phyloP scores from a whole-genome alignment of 2,329 filamentous ascomycete species.

The Alternaria viburni region DNA sequence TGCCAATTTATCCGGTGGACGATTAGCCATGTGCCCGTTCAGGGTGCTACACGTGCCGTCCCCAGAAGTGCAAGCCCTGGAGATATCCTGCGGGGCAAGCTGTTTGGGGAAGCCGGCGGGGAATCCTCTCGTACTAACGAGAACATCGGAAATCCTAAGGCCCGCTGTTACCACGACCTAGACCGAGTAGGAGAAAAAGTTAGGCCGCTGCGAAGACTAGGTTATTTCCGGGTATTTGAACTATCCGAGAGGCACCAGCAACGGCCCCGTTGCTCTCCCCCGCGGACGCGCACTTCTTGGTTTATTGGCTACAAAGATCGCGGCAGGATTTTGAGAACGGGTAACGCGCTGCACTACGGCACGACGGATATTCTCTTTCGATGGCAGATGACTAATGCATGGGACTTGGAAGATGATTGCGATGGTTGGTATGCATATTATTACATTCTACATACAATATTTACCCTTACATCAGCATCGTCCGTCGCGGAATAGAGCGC shows the following conservation, averaged over 20 bases:
- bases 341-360: not conserved
- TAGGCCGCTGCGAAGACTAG: not conserved
- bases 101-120: conserved; percentile 29
- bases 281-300: not conserved
- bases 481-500: not conserved
- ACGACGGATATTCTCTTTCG: conserved; percentile 1
- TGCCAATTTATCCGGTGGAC: conserved; percentile 34
- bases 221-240: not conserved
- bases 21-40: conserved; percentile 19
- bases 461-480: not conserved
- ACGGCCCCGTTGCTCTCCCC: not conserved
- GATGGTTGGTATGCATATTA: not conserved
- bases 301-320: not conserved
- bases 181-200: not conserved
- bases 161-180: not conserved
- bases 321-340: not conserved
- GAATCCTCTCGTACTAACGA: not conserved
- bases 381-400: not conserved
- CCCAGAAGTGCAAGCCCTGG: not conserved
- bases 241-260: not conserved
- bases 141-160: not conserved
- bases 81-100: conserved; percentile 22
- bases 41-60: conserved; percentile 17
- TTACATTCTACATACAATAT: not conserved
- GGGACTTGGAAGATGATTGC: not conserved